A percentile compares a stretch with the other conserved stretches of the same genome.
These are phyloP conservation scores for Rubroboletus satanas DNA, from an alignment of 768 basidiomycete genomes.

Conservation along the genomic window DNA sequence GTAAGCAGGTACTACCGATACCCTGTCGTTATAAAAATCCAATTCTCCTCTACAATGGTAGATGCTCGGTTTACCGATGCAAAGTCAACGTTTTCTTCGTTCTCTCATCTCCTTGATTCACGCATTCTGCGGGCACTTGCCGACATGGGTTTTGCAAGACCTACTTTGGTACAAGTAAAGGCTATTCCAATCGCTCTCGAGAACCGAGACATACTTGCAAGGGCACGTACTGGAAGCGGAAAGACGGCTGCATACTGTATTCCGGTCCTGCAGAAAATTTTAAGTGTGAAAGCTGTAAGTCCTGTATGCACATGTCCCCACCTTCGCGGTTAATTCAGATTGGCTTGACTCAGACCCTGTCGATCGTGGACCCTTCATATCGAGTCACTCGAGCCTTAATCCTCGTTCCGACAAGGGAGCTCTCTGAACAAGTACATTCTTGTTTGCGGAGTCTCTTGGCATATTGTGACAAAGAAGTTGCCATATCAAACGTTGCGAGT, in stretches of 20 bases:
- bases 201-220: slow-evolving; percentile 85
- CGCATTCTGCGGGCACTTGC: slow-evolving; percentile 87
- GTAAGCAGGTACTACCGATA: background rate
- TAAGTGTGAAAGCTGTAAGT: slow-evolving; percentile 76
- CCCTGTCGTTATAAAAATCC: background rate
- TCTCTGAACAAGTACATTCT: slow-evolving; percentile 83
- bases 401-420: slow-evolving; percentile 86
- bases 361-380: slow-evolving; percentile 37
- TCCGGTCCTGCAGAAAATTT: slow-evolving; percentile 84
- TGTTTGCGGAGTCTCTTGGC: slow-evolving; percentile 61
- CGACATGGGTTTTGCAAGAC: slow-evolving; percentile 83
- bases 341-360: slow-evolving; percentile 29
- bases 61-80: slow-evolving; percentile 46
- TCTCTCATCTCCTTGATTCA: slow-evolving; percentile 78
- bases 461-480: slow-evolving; percentile 78
- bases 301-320: background rate
- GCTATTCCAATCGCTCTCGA: slow-evolving; percentile 91
- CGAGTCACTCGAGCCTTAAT: slow-evolving; percentile 72
- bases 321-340: background rate
- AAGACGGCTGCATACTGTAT: slow-evolving; percentile 97
- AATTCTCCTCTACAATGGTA: slow-evolving; percentile 33
- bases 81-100: slow-evolving; percentile 50
- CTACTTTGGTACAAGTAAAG: slow-evolving; percentile 88
- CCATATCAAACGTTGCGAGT: slow-evolving; percentile 70
- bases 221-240: slow-evolving; percentile 93